Evolutionary conservation across 768 basidiomycete species (phyloP).

Genomic region (Heimioporus sp.): DNA sequence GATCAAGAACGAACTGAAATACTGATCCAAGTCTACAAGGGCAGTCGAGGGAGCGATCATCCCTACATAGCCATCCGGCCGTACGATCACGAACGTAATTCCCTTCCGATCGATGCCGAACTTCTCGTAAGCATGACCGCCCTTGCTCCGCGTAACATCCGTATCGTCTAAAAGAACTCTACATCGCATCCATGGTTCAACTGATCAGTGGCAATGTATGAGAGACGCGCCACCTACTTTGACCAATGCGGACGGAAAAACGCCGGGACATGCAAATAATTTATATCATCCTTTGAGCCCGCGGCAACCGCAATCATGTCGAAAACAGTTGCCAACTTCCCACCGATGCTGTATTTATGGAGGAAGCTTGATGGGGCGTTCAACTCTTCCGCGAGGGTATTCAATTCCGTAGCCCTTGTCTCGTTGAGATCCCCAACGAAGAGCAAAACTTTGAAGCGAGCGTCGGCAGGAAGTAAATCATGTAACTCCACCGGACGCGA

Average conservation of each 20-base stretch:
- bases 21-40: constrained; percentile 38
- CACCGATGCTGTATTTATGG: constrained; percentile 24
- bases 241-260: constrained; percentile 41
- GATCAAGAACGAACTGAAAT: constrained; percentile 49
- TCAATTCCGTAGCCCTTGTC: constrained; percentile 18
- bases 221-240: constrained; percentile 30
- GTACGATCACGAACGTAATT: constrained; percentile 36
- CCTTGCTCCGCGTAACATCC: constrained; percentile 28
- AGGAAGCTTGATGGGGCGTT: constrained; percentile 24
- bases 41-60: constrained; percentile 29
- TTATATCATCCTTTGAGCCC: constrained; percentile 32
- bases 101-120: constrained; percentile 31
- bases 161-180: constrained; percentile 39
- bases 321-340: constrained; percentile 29
- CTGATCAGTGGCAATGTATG: not conserved
- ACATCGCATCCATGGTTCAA: not conserved
- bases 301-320: constrained; percentile 26
- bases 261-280: constrained; percentile 34
- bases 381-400: constrained; percentile 27
- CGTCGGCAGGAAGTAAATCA: constrained; percentile 38
- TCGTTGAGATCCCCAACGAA: constrained; percentile 32
- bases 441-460: constrained; percentile 37
- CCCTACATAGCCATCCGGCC: constrained; percentile 43
- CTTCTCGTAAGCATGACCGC: constrained; percentile 33
- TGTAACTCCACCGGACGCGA: constrained; percentile 38